These are phyloP conservation scores for Fragaria vesca DNA, from an alignment of 306 rosid genomes.

Conservation along the genomic window DNA sequence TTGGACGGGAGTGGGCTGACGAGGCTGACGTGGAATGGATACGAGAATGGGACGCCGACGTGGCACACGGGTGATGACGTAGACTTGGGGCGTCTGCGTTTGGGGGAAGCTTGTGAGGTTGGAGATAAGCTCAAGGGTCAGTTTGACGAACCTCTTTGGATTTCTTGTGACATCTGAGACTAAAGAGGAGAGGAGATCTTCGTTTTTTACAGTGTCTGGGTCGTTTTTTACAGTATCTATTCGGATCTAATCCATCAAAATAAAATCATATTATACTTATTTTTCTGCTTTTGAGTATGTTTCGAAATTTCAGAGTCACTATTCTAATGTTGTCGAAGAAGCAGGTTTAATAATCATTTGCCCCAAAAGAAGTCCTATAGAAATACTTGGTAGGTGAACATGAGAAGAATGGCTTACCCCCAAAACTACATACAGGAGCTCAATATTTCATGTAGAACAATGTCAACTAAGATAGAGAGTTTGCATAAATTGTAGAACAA, in stretches of 20 bases:
- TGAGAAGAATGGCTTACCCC: no score
- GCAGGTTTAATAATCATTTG: no score
- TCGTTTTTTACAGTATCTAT: neutral
- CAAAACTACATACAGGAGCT: neutral
- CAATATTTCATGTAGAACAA: neutral
- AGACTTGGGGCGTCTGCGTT: slow-evolving; percentile 26
- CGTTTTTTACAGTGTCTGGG: neutral
- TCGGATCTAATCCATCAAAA: neutral
- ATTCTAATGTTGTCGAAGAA: no score
- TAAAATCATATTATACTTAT: no score
- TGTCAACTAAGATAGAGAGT: neutral
- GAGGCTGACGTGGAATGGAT: slow-evolving; percentile 79
- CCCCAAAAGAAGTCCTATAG: no score
- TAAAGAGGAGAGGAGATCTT: neutral
- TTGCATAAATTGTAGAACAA: neutral
- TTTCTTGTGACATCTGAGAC: slow-evolving; percentile 30
- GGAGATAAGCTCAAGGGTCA: slow-evolving; percentile 55
- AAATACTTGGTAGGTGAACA: no score
- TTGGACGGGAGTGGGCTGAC: slow-evolving; percentile 73
- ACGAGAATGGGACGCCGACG: slow-evolving; percentile 78
- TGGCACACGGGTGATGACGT: slow-evolving; percentile 42
- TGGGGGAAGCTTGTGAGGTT: neutral
- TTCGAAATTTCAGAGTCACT: no score
- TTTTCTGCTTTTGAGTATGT: no score
- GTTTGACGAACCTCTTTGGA: slow-evolving; percentile 79